Percentiles rank a stretch among this genome's conserved stretches.
Conservation (phyloP, 495 filamentous ascomycete species). For the Parmelia sp. region DNA sequence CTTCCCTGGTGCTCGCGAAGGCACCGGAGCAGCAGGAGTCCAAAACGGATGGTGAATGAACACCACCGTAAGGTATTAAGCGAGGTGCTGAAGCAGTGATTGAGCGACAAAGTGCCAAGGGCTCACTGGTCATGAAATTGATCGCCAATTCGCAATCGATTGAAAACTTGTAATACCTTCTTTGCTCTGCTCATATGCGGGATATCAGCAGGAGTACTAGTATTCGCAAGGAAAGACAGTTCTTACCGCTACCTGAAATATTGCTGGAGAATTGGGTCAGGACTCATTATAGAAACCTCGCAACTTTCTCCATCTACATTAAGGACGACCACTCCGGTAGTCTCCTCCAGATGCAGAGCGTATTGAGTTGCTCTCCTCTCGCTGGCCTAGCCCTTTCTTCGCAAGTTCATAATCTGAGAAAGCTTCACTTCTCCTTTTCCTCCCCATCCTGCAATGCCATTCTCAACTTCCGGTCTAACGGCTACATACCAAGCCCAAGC, state of each 20-base stretch:
- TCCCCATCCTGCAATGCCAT: conserved; percentile 71
- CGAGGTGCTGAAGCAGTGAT: no score
- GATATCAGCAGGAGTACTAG: not conserved
- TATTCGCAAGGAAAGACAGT: not conserved
- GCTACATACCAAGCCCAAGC: conserved; percentile 77
- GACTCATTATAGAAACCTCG: not conserved
- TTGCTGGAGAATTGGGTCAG: no score
- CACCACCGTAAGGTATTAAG: not conserved
- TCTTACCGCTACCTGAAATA: no score
- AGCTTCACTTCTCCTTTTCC: conserved; percentile 66
- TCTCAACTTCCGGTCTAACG: conserved; percentile 65
- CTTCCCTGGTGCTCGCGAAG: not conserved
- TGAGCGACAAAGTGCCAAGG: no score
- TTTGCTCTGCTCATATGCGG: not conserved
- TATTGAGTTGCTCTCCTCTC: not conserved
- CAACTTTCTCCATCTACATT: not conserved
- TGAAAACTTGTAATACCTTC: not conserved
- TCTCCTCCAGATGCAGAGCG: not conserved
- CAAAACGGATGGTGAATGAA: not conserved
- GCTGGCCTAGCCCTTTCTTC: conserved; percentile 34
- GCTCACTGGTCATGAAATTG: not conserved
- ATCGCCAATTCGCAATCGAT: not conserved
- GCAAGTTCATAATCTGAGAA: conserved; percentile 56
- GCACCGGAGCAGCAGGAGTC: not conserved
- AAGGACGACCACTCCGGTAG: not conserved